phyloP scores from a whole-genome alignment of 257 asterid genomes.

The Linderniella brevidens region DNA sequence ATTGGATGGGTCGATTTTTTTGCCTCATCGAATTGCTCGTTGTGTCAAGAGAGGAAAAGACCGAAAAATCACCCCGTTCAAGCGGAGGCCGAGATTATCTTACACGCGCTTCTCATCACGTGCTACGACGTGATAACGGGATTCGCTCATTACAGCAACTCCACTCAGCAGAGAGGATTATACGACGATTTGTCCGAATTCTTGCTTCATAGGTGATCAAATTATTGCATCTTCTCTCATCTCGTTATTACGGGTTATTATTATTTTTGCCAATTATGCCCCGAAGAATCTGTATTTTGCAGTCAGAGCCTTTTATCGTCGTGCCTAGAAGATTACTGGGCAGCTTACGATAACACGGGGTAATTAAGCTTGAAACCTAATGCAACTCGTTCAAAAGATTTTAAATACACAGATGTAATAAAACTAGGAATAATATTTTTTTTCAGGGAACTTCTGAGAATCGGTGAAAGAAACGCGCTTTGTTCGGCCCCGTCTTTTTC shows the following conservation, averaged over 20 bases:
- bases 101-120: constrained; percentile 39
- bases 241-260: not conserved
- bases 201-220: constrained; percentile 52
- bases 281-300: constrained; percentile 12
- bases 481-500: constrained; percentile 23
- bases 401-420: constrained; percentile 1
- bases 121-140: constrained; percentile 70
- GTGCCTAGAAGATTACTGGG: constrained; percentile 69
- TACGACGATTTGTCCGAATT: constrained; percentile 41
- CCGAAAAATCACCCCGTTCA: constrained; percentile 39
- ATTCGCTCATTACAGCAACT: constrained; percentile 56
- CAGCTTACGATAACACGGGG: constrained; percentile 43
- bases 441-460: constrained; percentile 37
- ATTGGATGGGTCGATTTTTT: constrained; percentile 75
- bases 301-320: constrained; percentile 58
- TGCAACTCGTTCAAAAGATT: not conserved
- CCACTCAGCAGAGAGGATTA: constrained; percentile 30
- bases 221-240: too few relatives aligned
- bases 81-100: constrained; percentile 56
- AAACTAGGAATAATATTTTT: constrained; percentile 10
- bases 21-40: constrained; percentile 23
- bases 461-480: constrained; percentile 24
- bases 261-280: not conserved
- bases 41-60: constrained; percentile 31
- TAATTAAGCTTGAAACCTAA: constrained; percentile 17